Evolutionary conservation across 1,139 yeast species (phyloP), one percentile per base, ranked within the genome.

Genomic region (Protomyces arabidopsidicola): DNA sequence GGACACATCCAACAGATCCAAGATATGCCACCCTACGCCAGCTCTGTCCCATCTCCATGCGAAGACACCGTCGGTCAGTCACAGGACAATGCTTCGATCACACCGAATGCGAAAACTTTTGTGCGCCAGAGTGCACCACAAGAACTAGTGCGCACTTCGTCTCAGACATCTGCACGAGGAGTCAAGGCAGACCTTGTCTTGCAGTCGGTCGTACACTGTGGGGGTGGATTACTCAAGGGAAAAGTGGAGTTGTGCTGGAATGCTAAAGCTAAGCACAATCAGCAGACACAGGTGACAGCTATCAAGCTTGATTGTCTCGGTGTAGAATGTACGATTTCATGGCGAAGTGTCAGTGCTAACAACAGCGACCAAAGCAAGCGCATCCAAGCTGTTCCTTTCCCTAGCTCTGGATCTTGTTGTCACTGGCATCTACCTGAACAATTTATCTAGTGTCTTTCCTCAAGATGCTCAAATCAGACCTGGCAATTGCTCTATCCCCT

Each of bases 121-220:
- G 62, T 58, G 18, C 62, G 62, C 5, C 31, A 55, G 18, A 52
- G 38, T 27, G 56, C 62, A 27, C 62, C 62, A 12, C 62, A 58
- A 45, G 56, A 51, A 14, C 53, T 58, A 8, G 39, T 57, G 6
- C 34, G 53, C 20, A 12, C 62, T n/a, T 27, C 34, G 10, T 35
- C 55, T 20, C 31, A 52, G 12, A 27, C 62, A 1, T 16, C 42
- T 18, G 51, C 62, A 5, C 51, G 56, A 5, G 62, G 62, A n/a
- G 56, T 58, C 27, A 27, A n/a, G 16, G 42, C 45, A 12, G 62
- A 58, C 16, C 16, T 58, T 3, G 36, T 50, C 10, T 42, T 58
- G 16, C 53, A 31, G 12, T 51, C 62, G 16, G 45, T 27, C 34
- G 34, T 58, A 10, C 53, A 39, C 35, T 39, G 55, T 16, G 62